Percentiles rank a stretch among this genome's conserved stretches.
Evolutionary conservation across 192 early-diverging fungal species (phyloP).

Genomic region (Coemansia sp.): DNA sequence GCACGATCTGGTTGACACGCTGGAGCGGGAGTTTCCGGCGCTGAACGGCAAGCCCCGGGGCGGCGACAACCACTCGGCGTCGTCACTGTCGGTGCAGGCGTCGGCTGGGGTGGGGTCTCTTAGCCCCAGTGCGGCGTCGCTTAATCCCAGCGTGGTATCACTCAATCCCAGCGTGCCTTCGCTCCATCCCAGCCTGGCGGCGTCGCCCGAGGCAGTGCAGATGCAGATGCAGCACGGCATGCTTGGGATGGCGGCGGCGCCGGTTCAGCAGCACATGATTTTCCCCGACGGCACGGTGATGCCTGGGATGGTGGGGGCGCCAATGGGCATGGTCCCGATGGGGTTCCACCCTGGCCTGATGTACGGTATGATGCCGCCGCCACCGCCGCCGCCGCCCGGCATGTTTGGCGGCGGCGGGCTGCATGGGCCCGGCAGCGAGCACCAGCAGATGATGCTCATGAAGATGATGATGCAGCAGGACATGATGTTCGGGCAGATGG

Average conservation of each 20-base stretch:
- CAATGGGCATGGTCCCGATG: constrained; percentile 38
- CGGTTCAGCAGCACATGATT: constrained; percentile 29
- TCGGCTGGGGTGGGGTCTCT: constrained; percentile 12
- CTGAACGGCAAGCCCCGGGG: constrained; percentile 12
- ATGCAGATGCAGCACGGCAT: constrained; percentile 16
- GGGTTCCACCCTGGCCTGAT: constrained; percentile 44
- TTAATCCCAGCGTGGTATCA: too few species aligned
- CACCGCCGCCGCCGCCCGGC: constrained; percentile 16
- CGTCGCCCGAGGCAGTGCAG: constrained; percentile 17
- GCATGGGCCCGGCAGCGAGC: constrained; percentile 11
- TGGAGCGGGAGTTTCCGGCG: constrained; percentile 41
- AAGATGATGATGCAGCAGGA: constrained; percentile 37
- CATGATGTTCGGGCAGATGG: constrained; percentile 36
- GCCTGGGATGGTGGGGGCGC: constrained; percentile 33
- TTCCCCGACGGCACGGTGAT: constrained; percentile 22
- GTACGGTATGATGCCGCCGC: constrained; percentile 47
- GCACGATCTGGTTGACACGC: constrained; percentile 31
- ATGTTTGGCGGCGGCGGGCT: constrained; percentile 30
- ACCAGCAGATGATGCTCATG: constrained; percentile 29
- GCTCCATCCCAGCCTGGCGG: not conserved
- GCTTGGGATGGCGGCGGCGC: constrained; percentile 24
- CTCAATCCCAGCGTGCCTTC: too few species aligned
- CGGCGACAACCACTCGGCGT: constrained; percentile 36
- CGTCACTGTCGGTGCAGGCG: constrained; percentile 45
- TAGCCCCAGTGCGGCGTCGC: not conserved